A percentile compares a stretch with the other conserved stretches of the same genome.
Conservation (phyloP, 2,329 filamentous ascomycete species). For the Pseudopyricularia cyperi region DNA sequence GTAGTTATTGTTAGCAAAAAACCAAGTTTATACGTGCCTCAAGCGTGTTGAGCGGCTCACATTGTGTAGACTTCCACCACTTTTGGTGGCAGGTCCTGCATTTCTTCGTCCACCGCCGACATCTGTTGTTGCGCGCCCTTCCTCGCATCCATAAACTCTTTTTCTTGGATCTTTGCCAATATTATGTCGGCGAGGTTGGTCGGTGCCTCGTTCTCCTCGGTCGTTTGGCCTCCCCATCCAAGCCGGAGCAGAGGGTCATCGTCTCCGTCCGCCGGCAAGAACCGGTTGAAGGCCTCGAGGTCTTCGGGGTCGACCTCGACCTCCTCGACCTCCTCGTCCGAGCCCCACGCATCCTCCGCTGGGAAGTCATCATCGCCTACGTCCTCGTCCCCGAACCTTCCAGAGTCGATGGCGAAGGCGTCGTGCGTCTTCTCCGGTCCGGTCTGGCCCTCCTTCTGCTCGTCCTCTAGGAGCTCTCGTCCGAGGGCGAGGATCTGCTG, state of each 20-base stretch:
- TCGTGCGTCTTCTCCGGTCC: conserved; percentile 35
- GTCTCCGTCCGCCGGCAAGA: conserved; percentile 61
- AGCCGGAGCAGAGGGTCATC: conserved; percentile 62
- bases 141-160: conserved; percentile 56
- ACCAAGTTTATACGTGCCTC: no score
- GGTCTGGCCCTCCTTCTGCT: conserved; percentile 18
- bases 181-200: conserved; percentile 90
- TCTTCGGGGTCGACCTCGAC: conserved; percentile 82
- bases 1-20: conserved; percentile 8
- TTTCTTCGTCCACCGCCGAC: conserved; percentile 59
- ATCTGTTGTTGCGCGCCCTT: conserved; percentile 16
- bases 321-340: conserved; percentile 58
- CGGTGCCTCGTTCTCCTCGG: conserved; percentile 27
- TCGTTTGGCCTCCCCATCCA: conserved; percentile 35
- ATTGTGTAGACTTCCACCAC: conserved; percentile 91
- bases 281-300: conserved; percentile 80
- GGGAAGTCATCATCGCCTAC: conserved; percentile 33
- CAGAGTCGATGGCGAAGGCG: conserved; percentile 69
- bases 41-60: conserved; percentile 25
- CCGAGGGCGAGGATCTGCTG: conserved; percentile 82
- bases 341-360: conserved; percentile 62
- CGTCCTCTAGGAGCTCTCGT: conserved; percentile 77
- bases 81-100: conserved; percentile 69
- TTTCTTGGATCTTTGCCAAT: conserved; percentile 81
- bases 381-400: conserved; percentile 38